A percentile compares a stretch with the other conserved stretches of the same genome.
phyloP scores from a whole-genome alignment of 2,329 filamentous ascomycete species.

The Cryphonectria radicalis region DNA sequence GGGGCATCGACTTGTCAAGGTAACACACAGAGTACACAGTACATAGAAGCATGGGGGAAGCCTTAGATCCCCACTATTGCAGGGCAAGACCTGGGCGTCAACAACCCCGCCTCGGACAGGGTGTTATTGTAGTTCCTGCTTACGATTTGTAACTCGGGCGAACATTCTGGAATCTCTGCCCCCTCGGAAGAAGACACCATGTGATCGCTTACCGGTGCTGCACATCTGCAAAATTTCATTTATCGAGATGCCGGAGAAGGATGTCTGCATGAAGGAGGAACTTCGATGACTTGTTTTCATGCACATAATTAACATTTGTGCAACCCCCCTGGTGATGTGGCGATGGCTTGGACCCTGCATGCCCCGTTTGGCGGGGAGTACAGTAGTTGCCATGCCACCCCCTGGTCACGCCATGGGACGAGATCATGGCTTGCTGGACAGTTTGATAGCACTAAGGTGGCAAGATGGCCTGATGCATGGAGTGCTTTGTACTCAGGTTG shows the following conservation, averaged over 20 bases:
- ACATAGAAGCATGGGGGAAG: neutral
- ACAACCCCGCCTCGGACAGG: neutral
- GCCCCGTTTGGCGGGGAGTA: neutral
- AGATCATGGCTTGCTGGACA: neutral
- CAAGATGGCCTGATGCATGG: neutral
- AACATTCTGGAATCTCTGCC: conserved; percentile 25
- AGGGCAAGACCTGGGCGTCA: neutral
- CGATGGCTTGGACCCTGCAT: neutral
- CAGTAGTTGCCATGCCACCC: neutral
- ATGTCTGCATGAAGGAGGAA: neutral
- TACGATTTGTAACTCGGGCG: conserved; percentile 23
- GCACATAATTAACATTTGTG: neutral
- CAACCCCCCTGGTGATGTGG: neutral
- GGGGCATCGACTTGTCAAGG: neutral
- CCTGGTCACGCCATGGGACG: neutral
- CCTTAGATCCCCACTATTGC: neutral
- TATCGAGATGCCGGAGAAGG: neutral
- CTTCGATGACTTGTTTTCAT: neutral
- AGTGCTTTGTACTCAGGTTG: neutral
- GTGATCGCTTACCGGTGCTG: neutral
- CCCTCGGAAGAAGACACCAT: neutral
- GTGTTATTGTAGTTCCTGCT: neutral
- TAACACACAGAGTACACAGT: neutral
- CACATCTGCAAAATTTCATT: neutral
- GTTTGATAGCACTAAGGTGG: neutral